A percentile compares a stretch with the other conserved stretches of the same genome.
Evolutionary conservation across 257 asterid species (phyloP).

Genomic region (Ocimum tenuiflorum): DNA sequence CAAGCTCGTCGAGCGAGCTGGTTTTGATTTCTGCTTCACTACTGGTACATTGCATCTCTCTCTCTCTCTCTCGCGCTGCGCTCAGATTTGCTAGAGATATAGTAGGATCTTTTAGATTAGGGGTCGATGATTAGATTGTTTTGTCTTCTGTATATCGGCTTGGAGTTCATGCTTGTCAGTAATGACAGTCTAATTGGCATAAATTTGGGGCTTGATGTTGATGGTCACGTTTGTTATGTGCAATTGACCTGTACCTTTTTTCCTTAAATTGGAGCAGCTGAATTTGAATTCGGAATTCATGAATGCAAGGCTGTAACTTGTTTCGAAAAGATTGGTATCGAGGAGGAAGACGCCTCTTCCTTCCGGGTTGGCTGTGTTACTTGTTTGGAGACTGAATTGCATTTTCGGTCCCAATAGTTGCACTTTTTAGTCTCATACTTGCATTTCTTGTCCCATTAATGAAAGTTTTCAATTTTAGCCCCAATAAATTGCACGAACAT

Average conservation of each 20-base stretch:
- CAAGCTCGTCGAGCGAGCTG: constrained; percentile 83
- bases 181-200: neutral
- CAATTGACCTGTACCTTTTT: neutral
- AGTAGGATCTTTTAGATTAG: neutral
- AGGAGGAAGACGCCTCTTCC: too few species aligned
- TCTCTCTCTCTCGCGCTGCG: neutral
- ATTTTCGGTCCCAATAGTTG: too few species aligned
- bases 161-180: constrained; percentile 4
- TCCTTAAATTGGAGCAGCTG: neutral
- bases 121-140: neutral
- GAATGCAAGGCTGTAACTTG: neutral
- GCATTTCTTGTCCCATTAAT: too few species aligned
- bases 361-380: neutral
- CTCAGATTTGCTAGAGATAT: neutral
- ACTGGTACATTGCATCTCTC: constrained; percentile 38
- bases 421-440: too few species aligned
- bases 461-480: too few species aligned
- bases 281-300: neutral
- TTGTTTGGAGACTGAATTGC: too few species aligned
- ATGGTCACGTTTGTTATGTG: neutral
- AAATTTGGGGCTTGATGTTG: neutral
- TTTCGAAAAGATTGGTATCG: neutral
- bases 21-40: constrained; percentile 83
- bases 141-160: neutral
- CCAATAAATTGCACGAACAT: too few species aligned